phyloP scores from a whole-genome alignment of 2,329 filamentous ascomycete genomes.

The Immersiporthe knoxdaviesiana region DNA sequence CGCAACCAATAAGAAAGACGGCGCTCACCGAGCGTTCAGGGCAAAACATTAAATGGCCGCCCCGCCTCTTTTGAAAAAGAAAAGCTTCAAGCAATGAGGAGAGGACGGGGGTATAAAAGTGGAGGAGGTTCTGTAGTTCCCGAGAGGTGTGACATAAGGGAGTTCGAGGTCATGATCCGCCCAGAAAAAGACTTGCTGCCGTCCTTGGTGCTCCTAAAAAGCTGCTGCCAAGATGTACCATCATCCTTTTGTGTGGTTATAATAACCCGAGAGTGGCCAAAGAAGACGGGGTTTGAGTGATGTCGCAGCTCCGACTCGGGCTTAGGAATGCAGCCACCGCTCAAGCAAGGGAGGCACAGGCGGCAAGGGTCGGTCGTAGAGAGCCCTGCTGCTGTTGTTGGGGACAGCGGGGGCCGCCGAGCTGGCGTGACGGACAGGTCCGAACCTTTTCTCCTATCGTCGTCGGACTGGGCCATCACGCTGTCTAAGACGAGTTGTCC shows the following conservation, averaged over 20 bases:
- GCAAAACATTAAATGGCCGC: constrained; percentile 16
- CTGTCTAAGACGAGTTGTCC: constrained; percentile 70
- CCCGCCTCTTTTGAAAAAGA: constrained; percentile 21
- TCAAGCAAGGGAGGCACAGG: constrained; percentile 22
- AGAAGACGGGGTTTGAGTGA: neutral
- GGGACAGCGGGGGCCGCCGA: constrained; percentile 10
- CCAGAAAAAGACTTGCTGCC: neutral
- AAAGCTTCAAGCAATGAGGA: constrained; percentile 15
- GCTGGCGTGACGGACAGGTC: constrained; percentile 16
- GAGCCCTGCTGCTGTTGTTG: constrained; percentile 9
- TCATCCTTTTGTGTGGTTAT: too few species aligned
- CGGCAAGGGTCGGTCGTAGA: constrained; percentile 7
- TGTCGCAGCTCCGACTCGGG: neutral
- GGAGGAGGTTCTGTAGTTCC: neutral
- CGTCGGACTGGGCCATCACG: constrained; percentile 47
- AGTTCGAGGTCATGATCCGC: constrained; percentile 26
- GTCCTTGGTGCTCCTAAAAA: constrained; percentile 1
- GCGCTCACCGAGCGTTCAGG: constrained; percentile 5
- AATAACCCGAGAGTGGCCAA: too few species aligned
- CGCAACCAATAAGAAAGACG: constrained; percentile 1
- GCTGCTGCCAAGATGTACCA: neutral
- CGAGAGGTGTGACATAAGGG: constrained; percentile 20
- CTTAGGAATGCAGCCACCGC: neutral
- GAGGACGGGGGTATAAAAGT: neutral
- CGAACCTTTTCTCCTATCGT: constrained; percentile 38